phyloP scores from a whole-genome alignment of 768 basidiomycete genomes.

The Trametes cingulata region DNA sequence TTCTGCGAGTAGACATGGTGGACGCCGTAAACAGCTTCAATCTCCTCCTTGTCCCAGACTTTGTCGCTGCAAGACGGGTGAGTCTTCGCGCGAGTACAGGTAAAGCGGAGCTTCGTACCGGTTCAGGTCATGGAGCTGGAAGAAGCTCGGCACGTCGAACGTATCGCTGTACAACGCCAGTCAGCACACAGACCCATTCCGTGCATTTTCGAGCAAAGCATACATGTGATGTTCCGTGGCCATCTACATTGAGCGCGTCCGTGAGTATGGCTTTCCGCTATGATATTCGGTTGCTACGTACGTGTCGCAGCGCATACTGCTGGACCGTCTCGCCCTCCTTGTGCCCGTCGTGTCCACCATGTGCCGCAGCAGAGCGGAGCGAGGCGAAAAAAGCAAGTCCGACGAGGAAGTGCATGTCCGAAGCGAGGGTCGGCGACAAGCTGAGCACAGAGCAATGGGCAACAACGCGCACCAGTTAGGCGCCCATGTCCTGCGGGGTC shows the following conservation, averaged over 20 bases:
- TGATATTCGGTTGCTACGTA: constrained; percentile 45
- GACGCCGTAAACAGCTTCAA: constrained; percentile 95
- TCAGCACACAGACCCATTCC: not conserved
- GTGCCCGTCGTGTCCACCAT: constrained; percentile 64
- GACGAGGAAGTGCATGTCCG: constrained; percentile 48
- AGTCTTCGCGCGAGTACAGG: not conserved
- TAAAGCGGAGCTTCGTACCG: constrained; percentile 43
- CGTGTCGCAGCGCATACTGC: constrained; percentile 89
- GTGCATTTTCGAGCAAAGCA: constrained; percentile 12
- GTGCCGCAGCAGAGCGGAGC: constrained; percentile 41
- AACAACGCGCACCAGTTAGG: not conserved
- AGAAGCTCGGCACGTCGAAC: constrained; percentile 87
- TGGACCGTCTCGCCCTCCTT: constrained; percentile 62
- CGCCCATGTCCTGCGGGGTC: not conserved
- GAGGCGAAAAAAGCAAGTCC: constrained; percentile 42
- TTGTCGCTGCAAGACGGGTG: not conserved
- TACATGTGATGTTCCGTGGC: constrained; percentile 87
- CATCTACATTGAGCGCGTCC: constrained; percentile 57
- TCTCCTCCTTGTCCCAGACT: constrained; percentile 80
- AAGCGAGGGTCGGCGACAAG: not conserved
- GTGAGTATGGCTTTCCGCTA: not conserved
- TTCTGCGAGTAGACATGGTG: constrained; percentile 89
- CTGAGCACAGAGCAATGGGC: not conserved
- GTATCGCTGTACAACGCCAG: constrained; percentile 54
- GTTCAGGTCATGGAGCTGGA: constrained; percentile 93